These are phyloP conservation scores for Silybum marianum DNA, from an alignment of 129 eudicot species.

Conservation along the genomic window DNA sequence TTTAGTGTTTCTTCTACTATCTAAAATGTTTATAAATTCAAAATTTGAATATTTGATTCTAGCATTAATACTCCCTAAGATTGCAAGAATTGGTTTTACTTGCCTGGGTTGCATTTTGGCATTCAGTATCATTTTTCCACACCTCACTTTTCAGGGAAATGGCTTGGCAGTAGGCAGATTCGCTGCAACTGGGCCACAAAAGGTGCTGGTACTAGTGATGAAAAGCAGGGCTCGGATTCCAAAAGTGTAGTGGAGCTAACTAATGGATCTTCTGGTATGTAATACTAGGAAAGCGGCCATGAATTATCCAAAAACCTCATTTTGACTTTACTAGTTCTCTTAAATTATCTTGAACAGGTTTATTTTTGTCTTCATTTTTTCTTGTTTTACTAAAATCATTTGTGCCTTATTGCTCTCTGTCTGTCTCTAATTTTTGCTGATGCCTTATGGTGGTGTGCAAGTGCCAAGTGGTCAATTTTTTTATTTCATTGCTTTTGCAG, in stretches of 20 bases:
- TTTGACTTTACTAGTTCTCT: neutral
- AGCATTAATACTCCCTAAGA: neutral
- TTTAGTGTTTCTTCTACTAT: constrained; percentile 9
- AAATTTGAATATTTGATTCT: neutral
- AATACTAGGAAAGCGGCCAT: neutral
- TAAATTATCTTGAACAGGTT: neutral
- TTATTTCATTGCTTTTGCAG: constrained; percentile 41
- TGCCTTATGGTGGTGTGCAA: neutral
- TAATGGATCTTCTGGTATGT: constrained; percentile 66
- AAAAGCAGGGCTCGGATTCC: constrained; percentile 62
- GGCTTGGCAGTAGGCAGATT: constrained; percentile 91
- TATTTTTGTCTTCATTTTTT: neutral
- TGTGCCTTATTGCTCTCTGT: neutral
- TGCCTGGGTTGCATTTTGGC: neutral
- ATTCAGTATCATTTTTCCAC: neutral
- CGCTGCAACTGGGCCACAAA: constrained; percentile 97
- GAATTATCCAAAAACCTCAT: neutral
- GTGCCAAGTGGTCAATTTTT: neutral
- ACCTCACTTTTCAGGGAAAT: constrained; percentile 58
- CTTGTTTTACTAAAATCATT: neutral
- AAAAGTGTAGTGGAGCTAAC: constrained; percentile 89
- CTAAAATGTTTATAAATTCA: neutral
- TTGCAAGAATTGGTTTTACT: neutral
- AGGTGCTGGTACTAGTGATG: constrained; percentile 83
- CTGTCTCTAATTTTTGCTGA: neutral